Evolutionary conservation across 495 filamentous ascomycete species (phyloP).

Genomic region (Cudoniella acicularis): DNA sequence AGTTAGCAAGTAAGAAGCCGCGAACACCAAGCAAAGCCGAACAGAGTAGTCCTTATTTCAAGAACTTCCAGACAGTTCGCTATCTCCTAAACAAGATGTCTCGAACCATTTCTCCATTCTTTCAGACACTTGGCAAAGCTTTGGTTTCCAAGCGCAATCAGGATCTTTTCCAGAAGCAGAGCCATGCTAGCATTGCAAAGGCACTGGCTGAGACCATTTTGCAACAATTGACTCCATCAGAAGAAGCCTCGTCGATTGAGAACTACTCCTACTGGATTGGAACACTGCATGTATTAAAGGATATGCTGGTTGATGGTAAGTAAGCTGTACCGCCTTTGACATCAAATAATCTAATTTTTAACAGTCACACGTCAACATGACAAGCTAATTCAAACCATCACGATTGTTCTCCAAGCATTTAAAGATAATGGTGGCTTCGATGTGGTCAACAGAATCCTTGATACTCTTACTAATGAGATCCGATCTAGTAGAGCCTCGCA

Average conservation of each 20-base stretch:
- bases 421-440: slow-evolving; percentile 75
- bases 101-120: slow-evolving; percentile 67
- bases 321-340: neutral
- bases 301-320: slow-evolving; percentile 71
- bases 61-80: slow-evolving; percentile 73
- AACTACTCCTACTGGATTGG: slow-evolving; percentile 77
- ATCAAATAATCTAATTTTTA: slow-evolving; percentile 13
- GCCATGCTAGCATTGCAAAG: slow-evolving; percentile 68
- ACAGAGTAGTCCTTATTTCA: slow-evolving; percentile 48
- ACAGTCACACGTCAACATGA: slow-evolving; percentile 44
- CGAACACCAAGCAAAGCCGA: slow-evolving; percentile 34
- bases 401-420: slow-evolving; percentile 79
- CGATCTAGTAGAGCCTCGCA: slow-evolving; percentile 9
- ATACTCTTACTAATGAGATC: slow-evolving; percentile 68
- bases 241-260: slow-evolving; percentile 23
- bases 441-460: slow-evolving; percentile 66
- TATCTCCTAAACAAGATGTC: slow-evolving; percentile 73
- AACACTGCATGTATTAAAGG: slow-evolving; percentile 69
- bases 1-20: neutral
- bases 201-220: slow-evolving; percentile 70
- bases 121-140: slow-evolving; percentile 74
- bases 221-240: slow-evolving; percentile 51
- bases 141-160: slow-evolving; percentile 66
- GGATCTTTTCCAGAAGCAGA: slow-evolving; percentile 63
- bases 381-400: slow-evolving; percentile 65